Conservation (phyloP, 2,329 filamentous ascomycete species). For the Sporothrix mexicana region DNA sequence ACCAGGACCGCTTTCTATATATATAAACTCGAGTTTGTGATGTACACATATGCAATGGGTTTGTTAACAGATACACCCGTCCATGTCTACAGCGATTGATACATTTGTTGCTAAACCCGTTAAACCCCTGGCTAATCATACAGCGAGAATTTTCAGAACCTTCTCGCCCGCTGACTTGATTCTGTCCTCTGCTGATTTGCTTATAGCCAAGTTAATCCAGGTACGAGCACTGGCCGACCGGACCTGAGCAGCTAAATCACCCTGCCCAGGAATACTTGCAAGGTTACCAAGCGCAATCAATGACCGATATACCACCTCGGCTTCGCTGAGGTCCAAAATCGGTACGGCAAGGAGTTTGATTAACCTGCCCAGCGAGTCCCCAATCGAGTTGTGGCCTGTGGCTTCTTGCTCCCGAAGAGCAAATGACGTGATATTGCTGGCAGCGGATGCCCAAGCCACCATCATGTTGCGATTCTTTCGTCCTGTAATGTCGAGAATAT, state of each 20-base stretch:
- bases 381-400: slow-evolving; percentile 49
- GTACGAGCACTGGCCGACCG: slow-evolving; percentile 44
- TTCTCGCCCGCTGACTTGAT: slow-evolving; percentile 46
- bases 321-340: slow-evolving; percentile 70
- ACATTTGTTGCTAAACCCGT: background rate
- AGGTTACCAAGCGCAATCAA: slow-evolving; percentile 85
- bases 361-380: slow-evolving; percentile 52
- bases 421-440: slow-evolving; percentile 84
- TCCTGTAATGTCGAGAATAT: slow-evolving; percentile 63
- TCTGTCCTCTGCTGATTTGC: slow-evolving; percentile 53
- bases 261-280: slow-evolving; percentile 47
- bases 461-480: slow-evolving; percentile 76
- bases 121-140: background rate
- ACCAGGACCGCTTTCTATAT: too few species aligned
- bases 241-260: slow-evolving; percentile 46
- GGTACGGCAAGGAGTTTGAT: slow-evolving; percentile 65
- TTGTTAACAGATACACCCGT: too few species aligned
- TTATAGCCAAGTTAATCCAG: slow-evolving; percentile 49
- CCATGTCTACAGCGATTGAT: background rate
- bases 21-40: too few species aligned
- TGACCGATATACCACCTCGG: slow-evolving; percentile 81
- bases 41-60: too few species aligned
- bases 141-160: slow-evolving; percentile 29
- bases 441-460: slow-evolving; percentile 79
- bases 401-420: slow-evolving; percentile 56